A percentile compares a stretch with the other conserved stretches of the same genome.
phyloP scores from a whole-genome alignment of 805 yeast genomes.

The Candida ipomoeae region DNA sequence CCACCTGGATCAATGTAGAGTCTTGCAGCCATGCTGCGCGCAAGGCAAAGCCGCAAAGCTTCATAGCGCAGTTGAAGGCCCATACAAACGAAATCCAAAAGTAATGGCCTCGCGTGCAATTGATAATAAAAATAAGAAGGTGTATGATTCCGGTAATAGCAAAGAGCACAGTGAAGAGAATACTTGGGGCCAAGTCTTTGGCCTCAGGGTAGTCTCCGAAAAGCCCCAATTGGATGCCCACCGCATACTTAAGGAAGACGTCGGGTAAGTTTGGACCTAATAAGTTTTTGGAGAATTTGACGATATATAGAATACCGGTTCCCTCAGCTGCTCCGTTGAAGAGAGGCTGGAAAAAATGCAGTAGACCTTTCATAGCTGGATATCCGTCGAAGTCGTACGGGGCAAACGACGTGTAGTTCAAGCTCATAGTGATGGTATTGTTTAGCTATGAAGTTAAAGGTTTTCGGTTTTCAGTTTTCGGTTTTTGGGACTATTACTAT shows the following conservation, averaged over 20 bases:
- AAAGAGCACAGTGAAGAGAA: constrained; percentile 16
- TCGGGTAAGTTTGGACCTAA: constrained; percentile 12
- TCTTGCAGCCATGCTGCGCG: constrained; percentile 18
- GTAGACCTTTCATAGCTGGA: constrained; percentile 17
- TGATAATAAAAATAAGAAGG: constrained; percentile 14
- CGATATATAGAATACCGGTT: constrained; percentile 13
- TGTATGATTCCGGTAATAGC: constrained; percentile 16
- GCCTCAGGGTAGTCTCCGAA: constrained; percentile 20
- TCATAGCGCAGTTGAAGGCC: constrained; percentile 14
- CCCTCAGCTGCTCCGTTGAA: constrained; percentile 15
- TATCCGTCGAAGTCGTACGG: constrained; percentile 16
- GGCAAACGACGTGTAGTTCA: constrained; percentile 9
- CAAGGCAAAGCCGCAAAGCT: constrained; percentile 15
- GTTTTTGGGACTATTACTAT: too few relatives aligned
- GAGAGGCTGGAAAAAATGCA: constrained; percentile 11
- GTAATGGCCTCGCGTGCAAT: constrained; percentile 20
- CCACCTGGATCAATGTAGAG: constrained; percentile 13
- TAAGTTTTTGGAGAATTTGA: constrained; percentile 9
- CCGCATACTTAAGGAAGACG: constrained; percentile 11
- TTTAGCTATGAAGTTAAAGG: too few relatives aligned
- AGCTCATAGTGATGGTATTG: neutral
- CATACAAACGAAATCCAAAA: constrained; percentile 20
- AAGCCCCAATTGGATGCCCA: constrained; percentile 16
- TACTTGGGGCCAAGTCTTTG: constrained; percentile 18
- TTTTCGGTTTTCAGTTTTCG: too few relatives aligned